Conservation (phyloP, 176 grass and related monocot genomes). For the Secale cereale region DNA sequence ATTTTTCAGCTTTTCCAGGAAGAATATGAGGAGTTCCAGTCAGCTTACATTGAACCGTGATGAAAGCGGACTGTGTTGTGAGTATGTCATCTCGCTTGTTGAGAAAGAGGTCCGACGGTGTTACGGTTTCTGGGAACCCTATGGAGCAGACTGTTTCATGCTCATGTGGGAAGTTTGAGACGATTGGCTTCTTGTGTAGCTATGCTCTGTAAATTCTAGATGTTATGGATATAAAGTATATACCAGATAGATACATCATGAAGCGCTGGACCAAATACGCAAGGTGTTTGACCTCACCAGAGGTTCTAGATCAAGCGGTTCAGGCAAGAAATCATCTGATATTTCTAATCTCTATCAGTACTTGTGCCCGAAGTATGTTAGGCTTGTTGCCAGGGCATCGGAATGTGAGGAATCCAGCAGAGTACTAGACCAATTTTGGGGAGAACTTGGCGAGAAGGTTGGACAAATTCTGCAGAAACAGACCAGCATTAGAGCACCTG, state of each 20-base stretch:
- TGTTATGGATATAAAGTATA: slow-evolving; percentile 63
- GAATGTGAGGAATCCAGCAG: slow-evolving; percentile 60
- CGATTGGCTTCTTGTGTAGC: slow-evolving; percentile 56
- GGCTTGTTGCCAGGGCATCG: slow-evolving; percentile 30
- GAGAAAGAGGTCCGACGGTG: slow-evolving; percentile 37
- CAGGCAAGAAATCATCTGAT: slow-evolving; percentile 38
- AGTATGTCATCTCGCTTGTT: slow-evolving; percentile 57
- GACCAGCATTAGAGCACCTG: slow-evolving; percentile 42
- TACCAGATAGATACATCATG: slow-evolving; percentile 51
- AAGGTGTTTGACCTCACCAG: slow-evolving; percentile 25
- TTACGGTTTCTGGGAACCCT: slow-evolving; percentile 50
- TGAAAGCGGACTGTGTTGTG: slow-evolving; percentile 33
- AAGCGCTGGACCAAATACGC: slow-evolving; percentile 56
- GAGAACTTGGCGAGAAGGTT: slow-evolving; percentile 46
- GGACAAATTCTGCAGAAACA: slow-evolving; percentile 45
- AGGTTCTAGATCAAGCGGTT: slow-evolving; percentile 19
- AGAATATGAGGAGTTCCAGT: slow-evolving; percentile 58
- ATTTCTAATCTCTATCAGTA: slow-evolving; percentile 51
- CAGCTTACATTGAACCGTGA: slow-evolving; percentile 60
- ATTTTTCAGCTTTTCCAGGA: slow-evolving; percentile 68
- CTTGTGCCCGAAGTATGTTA: neutral
- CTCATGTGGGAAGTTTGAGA: slow-evolving; percentile 64
- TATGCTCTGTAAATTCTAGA: slow-evolving; percentile 70
- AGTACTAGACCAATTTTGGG: slow-evolving; percentile 44
- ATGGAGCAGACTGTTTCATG: slow-evolving; percentile 50